These are phyloP conservation scores for Cercospora zeae-maydis DNA, from an alignment of 2,329 filamentous ascomycete species.

Conservation along the genomic window DNA sequence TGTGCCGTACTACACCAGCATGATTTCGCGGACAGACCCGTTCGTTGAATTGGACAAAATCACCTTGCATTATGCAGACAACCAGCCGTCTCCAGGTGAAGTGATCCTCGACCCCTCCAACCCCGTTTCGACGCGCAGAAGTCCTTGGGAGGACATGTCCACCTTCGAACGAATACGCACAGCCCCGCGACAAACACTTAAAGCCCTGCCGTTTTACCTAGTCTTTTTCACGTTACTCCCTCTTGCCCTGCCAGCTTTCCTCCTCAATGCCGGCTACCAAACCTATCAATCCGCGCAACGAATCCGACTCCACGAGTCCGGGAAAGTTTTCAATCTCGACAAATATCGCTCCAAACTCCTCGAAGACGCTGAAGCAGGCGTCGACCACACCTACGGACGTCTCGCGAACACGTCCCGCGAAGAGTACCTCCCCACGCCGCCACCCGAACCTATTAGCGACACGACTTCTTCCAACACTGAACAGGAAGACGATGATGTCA, in stretches of 20 bases:
- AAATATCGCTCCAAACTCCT: constrained; percentile 74
- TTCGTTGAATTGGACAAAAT: constrained; percentile 65
- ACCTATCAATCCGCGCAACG: constrained; percentile 69
- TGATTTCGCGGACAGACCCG: constrained; percentile 72
- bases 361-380: constrained; percentile 68
- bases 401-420: constrained; percentile 64
- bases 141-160: constrained; percentile 18
- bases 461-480: constrained; percentile 29
- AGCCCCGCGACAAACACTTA: constrained; percentile 40
- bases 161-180: constrained; percentile 22
- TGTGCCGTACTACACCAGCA: constrained; percentile 78
- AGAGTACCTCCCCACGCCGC: constrained; percentile 62
- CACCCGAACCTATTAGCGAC: constrained; percentile 28
- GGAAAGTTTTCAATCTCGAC: constrained; percentile 61
- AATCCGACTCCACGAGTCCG: constrained; percentile 67
- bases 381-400: constrained; percentile 74
- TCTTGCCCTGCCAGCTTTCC: constrained; percentile 65
- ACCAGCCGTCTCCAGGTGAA: constrained; percentile 66
- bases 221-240: constrained; percentile 69
- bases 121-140: constrained; percentile 52
- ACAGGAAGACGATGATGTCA: background rate
- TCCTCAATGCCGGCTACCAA: constrained; percentile 74
- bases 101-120: constrained; percentile 68
- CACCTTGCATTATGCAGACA: constrained; percentile 66
- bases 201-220: constrained; percentile 60